phyloP scores from a whole-genome alignment of 495 filamentous ascomycete genomes.

The Penicillium robsamsonii region DNA sequence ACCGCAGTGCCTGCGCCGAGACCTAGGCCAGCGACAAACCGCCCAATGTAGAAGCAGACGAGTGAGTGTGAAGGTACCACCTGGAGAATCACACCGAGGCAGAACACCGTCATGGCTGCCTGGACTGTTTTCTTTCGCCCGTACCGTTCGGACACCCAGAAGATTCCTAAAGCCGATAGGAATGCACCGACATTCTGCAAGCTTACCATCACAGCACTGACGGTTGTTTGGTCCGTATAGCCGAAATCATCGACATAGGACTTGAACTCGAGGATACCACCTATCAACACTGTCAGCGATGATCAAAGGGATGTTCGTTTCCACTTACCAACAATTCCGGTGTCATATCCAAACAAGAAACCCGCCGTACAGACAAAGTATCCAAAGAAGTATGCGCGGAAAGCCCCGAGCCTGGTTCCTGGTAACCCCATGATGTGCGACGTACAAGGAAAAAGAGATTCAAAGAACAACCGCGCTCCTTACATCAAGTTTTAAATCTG shows the following conservation, averaged over 20 bases:
- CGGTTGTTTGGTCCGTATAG: constrained; percentile 28
- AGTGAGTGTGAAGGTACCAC: constrained; percentile 43
- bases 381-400: constrained; percentile 31
- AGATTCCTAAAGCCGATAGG: constrained; percentile 38
- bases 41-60: constrained; percentile 45
- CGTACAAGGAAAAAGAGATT: neutral
- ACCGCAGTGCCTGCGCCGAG: constrained; percentile 53
- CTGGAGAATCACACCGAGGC: constrained; percentile 44
- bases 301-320: neutral
- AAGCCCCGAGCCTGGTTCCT: constrained; percentile 26
- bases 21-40: constrained; percentile 55
- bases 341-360: constrained; percentile 33
- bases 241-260: constrained; percentile 26
- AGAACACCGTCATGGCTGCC: constrained; percentile 42
- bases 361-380: constrained; percentile 29
- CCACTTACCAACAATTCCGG: constrained; percentile 29
- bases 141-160: constrained; percentile 39
- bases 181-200: constrained; percentile 33
- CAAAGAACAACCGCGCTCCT: too few relatives aligned
- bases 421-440: constrained; percentile 20
- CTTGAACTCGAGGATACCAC: constrained; percentile 26
- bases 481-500: constrained; percentile 8
- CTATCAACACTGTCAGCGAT: constrained; percentile 4
- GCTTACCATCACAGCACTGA: constrained; percentile 31
- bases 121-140: constrained; percentile 47